Percentiles rank a stretch among this genome's conserved stretches.
Conservation (phyloP, 169 alveolate species). For the Blepharisma undulans region DNA sequence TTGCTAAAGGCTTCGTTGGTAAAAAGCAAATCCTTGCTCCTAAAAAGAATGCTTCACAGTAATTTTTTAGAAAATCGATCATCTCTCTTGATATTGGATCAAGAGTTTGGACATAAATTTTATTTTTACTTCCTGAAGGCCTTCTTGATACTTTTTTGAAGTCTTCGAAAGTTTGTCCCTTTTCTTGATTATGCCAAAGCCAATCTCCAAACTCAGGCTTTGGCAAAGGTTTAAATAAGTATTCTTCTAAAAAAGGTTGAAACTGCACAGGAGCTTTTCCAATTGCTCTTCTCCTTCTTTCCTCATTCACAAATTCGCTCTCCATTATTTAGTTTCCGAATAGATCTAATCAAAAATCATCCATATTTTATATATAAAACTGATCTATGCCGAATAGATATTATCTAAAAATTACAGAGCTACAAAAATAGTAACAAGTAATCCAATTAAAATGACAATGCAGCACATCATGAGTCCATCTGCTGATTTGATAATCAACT, state of each 20-base stretch:
- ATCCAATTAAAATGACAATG: constrained; percentile 17
- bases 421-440: not conserved
- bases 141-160: not conserved
- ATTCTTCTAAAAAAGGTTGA: not conserved
- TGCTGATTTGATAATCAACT: not conserved
- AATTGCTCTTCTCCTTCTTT: not conserved
- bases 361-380: too few species aligned
- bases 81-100: constrained; percentile 43
- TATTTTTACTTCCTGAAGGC: not conserved
- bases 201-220: constrained; percentile 7
- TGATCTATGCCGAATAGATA: too few species aligned
- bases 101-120: constrained; percentile 47
- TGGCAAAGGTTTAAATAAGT: not conserved
- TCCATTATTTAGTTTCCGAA: not conserved
- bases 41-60: constrained; percentile 51
- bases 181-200: not conserved
- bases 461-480: constrained; percentile 8
- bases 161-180: not conserved
- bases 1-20: not conserved
- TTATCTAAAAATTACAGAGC: too few species aligned
- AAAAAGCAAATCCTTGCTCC: constrained; percentile 25
- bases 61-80: constrained; percentile 2
- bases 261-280: not conserved
- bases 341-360: not conserved
- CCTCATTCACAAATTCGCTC: not conserved